These are phyloP conservation scores for Moesziomyces antarcticus DNA, from an alignment of 1,284 basidiomycete genomes.

Conservation along the genomic window DNA sequence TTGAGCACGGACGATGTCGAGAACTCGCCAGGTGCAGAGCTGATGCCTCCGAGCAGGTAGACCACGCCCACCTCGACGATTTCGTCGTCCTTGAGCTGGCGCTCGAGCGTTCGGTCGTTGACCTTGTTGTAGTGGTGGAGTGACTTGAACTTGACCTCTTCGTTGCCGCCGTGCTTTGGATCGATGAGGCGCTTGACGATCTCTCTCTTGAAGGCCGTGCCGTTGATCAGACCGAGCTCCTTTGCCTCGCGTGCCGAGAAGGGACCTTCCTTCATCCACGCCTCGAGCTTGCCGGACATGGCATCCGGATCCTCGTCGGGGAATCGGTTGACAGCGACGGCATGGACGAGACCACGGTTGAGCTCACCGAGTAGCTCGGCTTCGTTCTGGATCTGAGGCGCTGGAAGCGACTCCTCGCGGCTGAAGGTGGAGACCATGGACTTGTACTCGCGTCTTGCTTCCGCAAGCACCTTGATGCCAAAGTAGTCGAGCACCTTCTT, in stretches of 20 bases:
- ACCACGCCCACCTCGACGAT: slow-evolving; percentile 68
- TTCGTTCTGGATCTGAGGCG: slow-evolving; percentile 57
- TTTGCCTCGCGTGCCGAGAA: slow-evolving; percentile 67
- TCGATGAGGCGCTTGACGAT: slow-evolving; percentile 55
- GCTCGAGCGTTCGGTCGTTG: slow-evolving; percentile 43
- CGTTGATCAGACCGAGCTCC: slow-evolving; percentile 67
- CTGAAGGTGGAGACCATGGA: slow-evolving; percentile 61
- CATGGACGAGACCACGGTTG: slow-evolving; percentile 53
- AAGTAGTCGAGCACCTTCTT: slow-evolving; percentile 68
- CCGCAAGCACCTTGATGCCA: slow-evolving; percentile 69
- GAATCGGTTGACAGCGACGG: slow-evolving; percentile 57
- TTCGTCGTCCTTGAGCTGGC: slow-evolving; percentile 56
- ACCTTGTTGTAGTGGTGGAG: slow-evolving; percentile 55
- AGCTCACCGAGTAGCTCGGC: slow-evolving; percentile 63
- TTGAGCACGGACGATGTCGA: slow-evolving; percentile 67
- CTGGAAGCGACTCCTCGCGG: slow-evolving; percentile 52
- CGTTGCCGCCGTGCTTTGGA: slow-evolving; percentile 48
- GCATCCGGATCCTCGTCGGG: slow-evolving; percentile 41
- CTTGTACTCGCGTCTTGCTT: slow-evolving; percentile 69
- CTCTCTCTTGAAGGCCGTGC: slow-evolving; percentile 66
- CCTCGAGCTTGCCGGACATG: slow-evolving; percentile 59
- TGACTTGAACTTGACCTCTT: slow-evolving; percentile 54
- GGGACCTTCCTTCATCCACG: slow-evolving; percentile 67
- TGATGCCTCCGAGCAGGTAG: slow-evolving; percentile 69
- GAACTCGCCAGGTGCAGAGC: slow-evolving; percentile 54